phyloP scores from a whole-genome alignment of 139 green algal genomes.

The Marvania coccoides region DNA sequence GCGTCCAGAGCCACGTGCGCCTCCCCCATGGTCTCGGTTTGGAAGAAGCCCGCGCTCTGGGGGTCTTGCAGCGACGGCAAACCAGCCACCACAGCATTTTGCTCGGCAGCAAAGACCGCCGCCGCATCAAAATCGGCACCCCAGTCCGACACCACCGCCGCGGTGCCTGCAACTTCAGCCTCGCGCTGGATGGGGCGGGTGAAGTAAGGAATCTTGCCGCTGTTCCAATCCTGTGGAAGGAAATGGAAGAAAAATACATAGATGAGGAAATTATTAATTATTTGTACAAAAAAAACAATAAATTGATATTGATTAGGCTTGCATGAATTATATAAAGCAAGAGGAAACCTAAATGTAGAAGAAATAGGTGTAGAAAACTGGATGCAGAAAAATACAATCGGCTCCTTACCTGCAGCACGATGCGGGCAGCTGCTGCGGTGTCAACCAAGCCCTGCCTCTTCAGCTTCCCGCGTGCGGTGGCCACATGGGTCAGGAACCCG shows the following conservation, averaged over 20 bases:
- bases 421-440: conserved; percentile 36
- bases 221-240: conserved; percentile 81
- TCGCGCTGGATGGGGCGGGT: conserved; percentile 61
- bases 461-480: conserved; percentile 75
- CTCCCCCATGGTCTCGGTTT: conserved; percentile 36
- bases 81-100: conserved; percentile 59
- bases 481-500: conserved; percentile 74
- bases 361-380: too few species aligned
- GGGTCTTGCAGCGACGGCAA: conserved; percentile 50
- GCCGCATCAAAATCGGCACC: conserved; percentile 65
- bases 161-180: conserved; percentile 38
- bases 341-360: too few species aligned
- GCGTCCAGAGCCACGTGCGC: conserved; percentile 30
- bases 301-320: too few species aligned
- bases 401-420: conserved; percentile 64
- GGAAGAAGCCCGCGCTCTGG: conserved; percentile 36
- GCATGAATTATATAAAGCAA: too few species aligned
- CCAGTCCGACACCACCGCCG: conserved; percentile 62
- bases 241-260: not conserved
- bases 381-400: too few species aligned
- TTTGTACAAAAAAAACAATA: too few species aligned
- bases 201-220: conserved; percentile 86
- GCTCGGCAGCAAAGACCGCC: conserved; percentile 43
- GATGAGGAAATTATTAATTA: too few species aligned
- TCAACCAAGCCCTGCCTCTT: conserved; percentile 45